A percentile compares a stretch with the other conserved stretches of the same genome.
Conservation (phyloP, 23 red algal genomes). For the Gracilariopsis chorda region DNA sequence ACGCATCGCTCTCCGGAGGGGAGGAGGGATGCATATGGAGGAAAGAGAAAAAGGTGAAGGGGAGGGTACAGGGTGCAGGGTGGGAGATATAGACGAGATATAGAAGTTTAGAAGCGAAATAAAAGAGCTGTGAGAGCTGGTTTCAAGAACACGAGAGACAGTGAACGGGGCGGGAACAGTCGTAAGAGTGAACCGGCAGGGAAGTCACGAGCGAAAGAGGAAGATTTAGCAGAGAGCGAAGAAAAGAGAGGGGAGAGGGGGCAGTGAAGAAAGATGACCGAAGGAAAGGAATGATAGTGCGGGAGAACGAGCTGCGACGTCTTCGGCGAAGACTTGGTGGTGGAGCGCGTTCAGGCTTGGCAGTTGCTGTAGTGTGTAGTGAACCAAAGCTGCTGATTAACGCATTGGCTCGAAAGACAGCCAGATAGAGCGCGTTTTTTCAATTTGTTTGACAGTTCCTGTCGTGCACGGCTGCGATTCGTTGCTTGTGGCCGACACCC, state of each 20-base stretch:
- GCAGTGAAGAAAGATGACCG: not conserved
- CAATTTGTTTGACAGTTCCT: slow-evolving; percentile 17
- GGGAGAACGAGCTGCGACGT: slow-evolving; percentile 23
- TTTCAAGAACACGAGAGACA: not conserved
- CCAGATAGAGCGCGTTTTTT: slow-evolving; percentile 10
- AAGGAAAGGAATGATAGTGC: not conserved
- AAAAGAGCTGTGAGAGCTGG: not conserved
- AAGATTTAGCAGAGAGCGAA: not conserved
- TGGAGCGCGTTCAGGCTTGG: slow-evolving; percentile 24
- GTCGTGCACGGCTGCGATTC: too few relatives aligned
- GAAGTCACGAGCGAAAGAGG: not conserved
- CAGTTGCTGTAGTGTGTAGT: slow-evolving; percentile 14
- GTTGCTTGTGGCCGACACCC: too few relatives aligned
- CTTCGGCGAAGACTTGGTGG: slow-evolving; percentile 8
- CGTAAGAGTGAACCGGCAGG: not conserved
- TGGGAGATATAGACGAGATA: slow-evolving; percentile 17
- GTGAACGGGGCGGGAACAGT: not conserved
- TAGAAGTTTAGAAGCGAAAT: slow-evolving; percentile 31
- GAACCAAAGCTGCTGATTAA: slow-evolving; percentile 16
- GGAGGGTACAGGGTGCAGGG: not conserved
- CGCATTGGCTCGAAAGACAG: not conserved
- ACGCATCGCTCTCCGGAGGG: not conserved
- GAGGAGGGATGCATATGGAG: not conserved
- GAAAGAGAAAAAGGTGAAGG: not conserved
- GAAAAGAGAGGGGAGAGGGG: not conserved